Evolutionary conservation across 2,329 filamentous ascomycete genomes (phyloP).

Genomic region (Claviceps maximensis): DNA sequence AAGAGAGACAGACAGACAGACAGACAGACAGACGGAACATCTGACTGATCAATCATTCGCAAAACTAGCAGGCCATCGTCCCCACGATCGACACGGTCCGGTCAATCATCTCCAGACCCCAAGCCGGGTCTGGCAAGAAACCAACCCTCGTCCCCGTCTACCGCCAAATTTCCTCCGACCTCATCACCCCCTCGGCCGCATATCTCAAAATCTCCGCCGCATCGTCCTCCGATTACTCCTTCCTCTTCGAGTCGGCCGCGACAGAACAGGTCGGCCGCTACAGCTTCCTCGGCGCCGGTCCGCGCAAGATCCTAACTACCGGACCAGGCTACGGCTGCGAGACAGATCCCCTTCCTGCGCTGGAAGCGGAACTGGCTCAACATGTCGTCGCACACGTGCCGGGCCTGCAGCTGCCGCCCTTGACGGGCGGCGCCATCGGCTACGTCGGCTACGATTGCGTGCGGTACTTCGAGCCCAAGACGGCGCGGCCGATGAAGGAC

Average conservation of each 20-base stretch:
- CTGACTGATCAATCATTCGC: no score
- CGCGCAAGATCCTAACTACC: slow-evolving; percentile 70
- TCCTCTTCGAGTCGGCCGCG: slow-evolving; percentile 90
- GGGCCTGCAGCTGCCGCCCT: slow-evolving; percentile 65
- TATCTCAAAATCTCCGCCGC: slow-evolving; percentile 81
- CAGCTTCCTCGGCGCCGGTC: slow-evolving; percentile 81
- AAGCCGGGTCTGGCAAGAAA: slow-evolving; percentile 14
- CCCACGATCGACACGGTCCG: slow-evolving; percentile 34
- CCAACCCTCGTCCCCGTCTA: slow-evolving; percentile 71
- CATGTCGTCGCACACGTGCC: slow-evolving; percentile 74
- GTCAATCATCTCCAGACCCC: slow-evolving; percentile 26
- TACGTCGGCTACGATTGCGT: slow-evolving; percentile 98
- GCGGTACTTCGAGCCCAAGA: slow-evolving; percentile 95
- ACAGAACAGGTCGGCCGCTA: slow-evolving; percentile 90
- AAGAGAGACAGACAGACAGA: background rate
- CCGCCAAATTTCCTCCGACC: slow-evolving; percentile 77
- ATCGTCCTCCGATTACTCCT: slow-evolving; percentile 59
- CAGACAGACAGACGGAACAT: background rate
- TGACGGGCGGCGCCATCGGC: slow-evolving; percentile 86
- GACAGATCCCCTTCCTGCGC: slow-evolving; percentile 68
- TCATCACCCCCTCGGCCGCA: slow-evolving; percentile 86
- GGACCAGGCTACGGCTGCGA: slow-evolving; percentile 77
- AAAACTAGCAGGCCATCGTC: slow-evolving; percentile 28
- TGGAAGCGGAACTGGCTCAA: slow-evolving; percentile 68
- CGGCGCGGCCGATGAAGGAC: slow-evolving; percentile 78